Conservation (phyloP, 192 early-diverging fungal genomes). For the Chytriomyces sp. region DNA sequence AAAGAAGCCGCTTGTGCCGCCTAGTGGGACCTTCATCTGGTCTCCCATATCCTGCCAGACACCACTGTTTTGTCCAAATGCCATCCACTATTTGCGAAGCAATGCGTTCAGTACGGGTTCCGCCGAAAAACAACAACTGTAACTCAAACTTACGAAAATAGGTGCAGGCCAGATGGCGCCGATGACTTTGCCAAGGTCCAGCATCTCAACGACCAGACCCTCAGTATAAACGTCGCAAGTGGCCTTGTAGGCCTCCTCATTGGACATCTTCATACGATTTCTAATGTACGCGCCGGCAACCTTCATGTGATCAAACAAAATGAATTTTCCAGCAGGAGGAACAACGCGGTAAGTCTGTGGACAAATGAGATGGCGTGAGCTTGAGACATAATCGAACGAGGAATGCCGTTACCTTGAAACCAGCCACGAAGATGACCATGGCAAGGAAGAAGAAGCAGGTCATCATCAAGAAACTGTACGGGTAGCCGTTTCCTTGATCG, state of each 20-base stretch:
- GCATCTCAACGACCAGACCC: constrained; percentile 33
- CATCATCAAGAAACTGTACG: constrained; percentile 45
- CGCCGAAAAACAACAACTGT: neutral
- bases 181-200: constrained; percentile 41
- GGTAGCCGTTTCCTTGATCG: constrained; percentile 48
- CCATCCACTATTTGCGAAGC: too few species aligned
- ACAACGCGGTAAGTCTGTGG: constrained; percentile 72
- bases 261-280: constrained; percentile 5
- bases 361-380: too few species aligned
- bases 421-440: constrained; percentile 50
- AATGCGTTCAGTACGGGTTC: neutral
- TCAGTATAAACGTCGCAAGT: constrained; percentile 19
- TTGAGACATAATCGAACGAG: too few species aligned
- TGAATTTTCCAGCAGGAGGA: constrained; percentile 61
- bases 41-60: constrained; percentile 41
- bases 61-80: constrained; percentile 42
- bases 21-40: constrained; percentile 32
- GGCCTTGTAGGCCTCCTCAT: neutral
- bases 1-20: constrained; percentile 2
- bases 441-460: constrained; percentile 48
- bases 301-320: constrained; percentile 47
- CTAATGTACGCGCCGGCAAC: constrained; percentile 28
- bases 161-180: constrained; percentile 34
- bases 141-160: constrained; percentile 36
- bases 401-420: constrained; percentile 49